Base-by-base conservation (phyloP, 495 filamentous ascomycete species). In the Delitschia confertaspora region DNA sequence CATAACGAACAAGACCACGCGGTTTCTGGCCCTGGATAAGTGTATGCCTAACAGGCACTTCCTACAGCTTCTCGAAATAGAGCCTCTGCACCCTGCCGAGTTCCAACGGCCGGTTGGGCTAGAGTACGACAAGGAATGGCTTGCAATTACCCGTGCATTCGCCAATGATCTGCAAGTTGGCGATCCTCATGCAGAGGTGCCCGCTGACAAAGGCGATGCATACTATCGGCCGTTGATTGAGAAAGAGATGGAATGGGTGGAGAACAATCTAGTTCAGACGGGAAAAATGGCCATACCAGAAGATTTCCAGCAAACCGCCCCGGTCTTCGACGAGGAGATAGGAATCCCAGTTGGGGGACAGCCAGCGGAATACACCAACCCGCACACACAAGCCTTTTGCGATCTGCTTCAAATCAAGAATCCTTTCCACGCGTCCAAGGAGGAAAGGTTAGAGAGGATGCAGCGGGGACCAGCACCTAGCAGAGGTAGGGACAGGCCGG, bases 1-100 rank as follows among this genome's bases (percentile, higher is more conserved):
- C 1, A 85, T 89, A 37, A 73, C 66, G 10, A 95, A 94, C 61
- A 75, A 65, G 3, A 70, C 68, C n/a, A 93, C 87, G 2, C 67
- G 75, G 20, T 98, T 98, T 63, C 72, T 98, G 4, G 84, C 91
- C 1, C 66, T 98, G 6, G 87, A 95, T 64, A 98, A 98, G 59
- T 86, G 82, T 49, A 70, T 88, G 24, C 79, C 81, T 0, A 66
- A 74, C 6, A 75, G 79, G 13, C 71, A 86, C n/a, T 96, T 88
- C 58, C 71, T 96, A 29, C 83, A 95, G 46, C 62, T 95, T 3
- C 60, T 82, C 13, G 70, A 78, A 11, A 65, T 93, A 21, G 23
- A 55, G 0, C 68, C 80, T 3, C 14, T 25, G 14, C 29, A 30
- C 22, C 46, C 34, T 9, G 21, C 16, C 14, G 33, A 47, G 4